Percentiles rank a stretch among this genome's conserved stretches.
These are phyloP conservation scores for Escallonia herrerae DNA, from an alignment of 129 eudicot genomes.

Conservation along the genomic window DNA sequence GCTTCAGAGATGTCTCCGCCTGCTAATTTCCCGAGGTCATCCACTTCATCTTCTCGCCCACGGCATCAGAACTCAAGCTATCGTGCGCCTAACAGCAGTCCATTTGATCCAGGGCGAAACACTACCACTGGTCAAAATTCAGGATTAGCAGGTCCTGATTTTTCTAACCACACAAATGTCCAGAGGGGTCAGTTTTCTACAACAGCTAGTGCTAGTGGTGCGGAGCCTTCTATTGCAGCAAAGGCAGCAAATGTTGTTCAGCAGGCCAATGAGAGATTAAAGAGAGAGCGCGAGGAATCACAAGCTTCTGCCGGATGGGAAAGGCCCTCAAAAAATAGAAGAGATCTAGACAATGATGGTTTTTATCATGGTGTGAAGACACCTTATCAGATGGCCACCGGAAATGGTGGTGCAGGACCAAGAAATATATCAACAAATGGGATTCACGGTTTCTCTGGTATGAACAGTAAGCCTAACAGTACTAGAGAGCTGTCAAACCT, in stretches of 20 bases:
- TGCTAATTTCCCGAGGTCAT: slow-evolving; percentile 31
- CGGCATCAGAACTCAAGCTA: slow-evolving; percentile 25
- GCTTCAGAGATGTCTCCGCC: slow-evolving; percentile 85
- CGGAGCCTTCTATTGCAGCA: slow-evolving; percentile 47
- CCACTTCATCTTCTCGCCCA: slow-evolving; percentile 27
- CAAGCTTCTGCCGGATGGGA: slow-evolving; percentile 29
- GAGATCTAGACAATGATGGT: slow-evolving; percentile 27
- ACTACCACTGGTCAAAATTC: slow-evolving; percentile 23
- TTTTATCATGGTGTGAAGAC: slow-evolving; percentile 21
- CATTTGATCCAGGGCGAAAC: slow-evolving; percentile 18
- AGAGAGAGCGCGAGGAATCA: slow-evolving; percentile 53
- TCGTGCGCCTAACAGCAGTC: slow-evolving; percentile 15
- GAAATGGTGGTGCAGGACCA: slow-evolving; percentile 30
- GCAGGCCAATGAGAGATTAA: slow-evolving; percentile 54
- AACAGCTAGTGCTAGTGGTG: slow-evolving; percentile 4
- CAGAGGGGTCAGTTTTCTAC: slow-evolving; percentile 27
- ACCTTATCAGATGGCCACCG: slow-evolving; percentile 28
- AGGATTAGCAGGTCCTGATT: slow-evolving; percentile 16
- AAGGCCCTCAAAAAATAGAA: slow-evolving; percentile 40
- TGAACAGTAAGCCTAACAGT: slow-evolving; percentile 26
- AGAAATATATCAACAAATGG: slow-evolving; percentile 8
- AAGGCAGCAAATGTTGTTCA: slow-evolving; percentile 57
- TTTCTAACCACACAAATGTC: slow-evolving; percentile 12
- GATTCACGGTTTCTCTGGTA: slow-evolving; percentile 19
- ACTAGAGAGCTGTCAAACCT: slow-evolving; percentile 45